Conservation (phyloP, 495 filamentous ascomycete species). For the Trichodelitschia bisporula region DNA sequence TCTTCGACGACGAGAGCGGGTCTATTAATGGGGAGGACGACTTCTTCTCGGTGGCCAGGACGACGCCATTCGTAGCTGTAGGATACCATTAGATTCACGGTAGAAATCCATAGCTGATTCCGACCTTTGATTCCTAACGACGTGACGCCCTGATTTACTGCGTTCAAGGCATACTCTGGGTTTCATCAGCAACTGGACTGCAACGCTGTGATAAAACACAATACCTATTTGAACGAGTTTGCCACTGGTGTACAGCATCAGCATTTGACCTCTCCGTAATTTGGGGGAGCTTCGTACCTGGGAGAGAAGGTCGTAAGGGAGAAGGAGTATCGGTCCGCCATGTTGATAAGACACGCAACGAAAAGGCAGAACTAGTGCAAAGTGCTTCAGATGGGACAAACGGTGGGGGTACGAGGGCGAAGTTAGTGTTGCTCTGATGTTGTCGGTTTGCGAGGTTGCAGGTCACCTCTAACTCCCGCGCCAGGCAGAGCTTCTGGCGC, state of each 20-base stretch:
- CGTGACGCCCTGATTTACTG: constrained; percentile 96
- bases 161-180: constrained; percentile 94
- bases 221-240: constrained; percentile 74
- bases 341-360: constrained; percentile 18
- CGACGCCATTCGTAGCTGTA: constrained; percentile 89
- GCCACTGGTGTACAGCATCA: constrained; percentile 39
- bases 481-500: background rate
- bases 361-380: no score
- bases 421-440: no score
- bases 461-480: background rate
- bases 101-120: no score
- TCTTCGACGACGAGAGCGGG: constrained; percentile 82
- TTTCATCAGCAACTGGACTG: no score
- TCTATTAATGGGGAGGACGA: constrained; percentile 90
- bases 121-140: constrained; percentile 94
- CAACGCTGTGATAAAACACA: no score
- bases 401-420: no score
- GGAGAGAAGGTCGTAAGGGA: constrained; percentile 98
- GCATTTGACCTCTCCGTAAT: constrained; percentile 7
- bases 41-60: constrained; percentile 98
- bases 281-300: constrained; percentile 34
- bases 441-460: no score
- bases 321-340: constrained; percentile 99
- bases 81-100: no score
- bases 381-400: no score